Base-by-base conservation (phyloP, 2,329 filamentous ascomycete genomes). In the Aurifilum marmelostoma region DNA sequence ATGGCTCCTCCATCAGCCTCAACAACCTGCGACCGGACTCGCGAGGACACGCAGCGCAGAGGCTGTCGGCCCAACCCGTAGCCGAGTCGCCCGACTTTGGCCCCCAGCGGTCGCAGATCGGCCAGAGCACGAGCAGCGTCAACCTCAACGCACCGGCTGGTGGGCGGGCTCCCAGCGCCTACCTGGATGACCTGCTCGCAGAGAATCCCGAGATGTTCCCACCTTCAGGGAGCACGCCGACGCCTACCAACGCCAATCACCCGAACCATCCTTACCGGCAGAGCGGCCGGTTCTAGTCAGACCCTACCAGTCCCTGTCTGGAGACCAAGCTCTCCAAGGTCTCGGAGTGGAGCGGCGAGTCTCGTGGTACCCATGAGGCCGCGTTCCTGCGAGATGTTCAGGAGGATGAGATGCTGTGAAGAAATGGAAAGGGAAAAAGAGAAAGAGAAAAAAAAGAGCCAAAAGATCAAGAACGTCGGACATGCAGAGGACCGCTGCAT, bases 161-260 rank as follows among this genome's bases (percentile, higher is more conserved):
- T 66, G 89, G 89, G 68, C 85, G 94, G 68, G 91, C 94, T 21
- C 95, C 95, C 0, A 97, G 93, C 78, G 92, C 93, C 24, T 97
- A 94, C 77, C 83, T 98, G 52, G 94, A 98, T 70, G 94, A 97
- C 78, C 80, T 98, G 63, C 91, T 97, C 71, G 93, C 94, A 75
- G 92, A 92, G 72, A 90, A 94, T 75, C 83, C 84, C 7, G 81
- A 81, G 50, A 78, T 80, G 72, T 81, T 87, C 66, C 85, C 85
- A 14, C 82, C 84, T 2, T 69, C 76, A 73, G 8, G 71, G 60
- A 59, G 24, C 72, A 70, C 58, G 69, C 73, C 67, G 73, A 74
- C 64, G 52, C 75, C 75, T 24, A 71, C 29, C 76, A 74, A 71
- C 72, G 71, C 71, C 76, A 75, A 47, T 73, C 75, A 27, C 73